Evolutionary conservation across 106 monocot genomes (phyloP).

Genomic region (Gastrodia elata): DNA sequence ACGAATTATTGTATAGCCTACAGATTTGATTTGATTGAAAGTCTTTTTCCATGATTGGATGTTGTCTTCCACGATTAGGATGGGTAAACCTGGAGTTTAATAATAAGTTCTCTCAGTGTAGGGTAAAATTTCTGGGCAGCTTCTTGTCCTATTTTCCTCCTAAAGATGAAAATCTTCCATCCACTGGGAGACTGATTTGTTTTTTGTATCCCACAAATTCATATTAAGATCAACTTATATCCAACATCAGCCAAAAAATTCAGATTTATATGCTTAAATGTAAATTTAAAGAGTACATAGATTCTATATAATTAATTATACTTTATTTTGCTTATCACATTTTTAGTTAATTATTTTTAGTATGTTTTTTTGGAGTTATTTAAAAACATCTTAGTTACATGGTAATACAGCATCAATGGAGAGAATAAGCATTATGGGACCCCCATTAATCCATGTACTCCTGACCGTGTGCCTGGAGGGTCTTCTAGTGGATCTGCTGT

Average conservation of each 20-base stretch:
- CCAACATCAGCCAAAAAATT: neutral
- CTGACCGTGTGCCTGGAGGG: slow-evolving; percentile 80
- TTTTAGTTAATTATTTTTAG: neutral
- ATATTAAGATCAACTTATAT: neutral
- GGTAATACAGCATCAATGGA: slow-evolving; percentile 65
- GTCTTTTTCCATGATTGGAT: too few species aligned
- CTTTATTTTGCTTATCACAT: neutral
- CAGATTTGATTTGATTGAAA: too few species aligned
- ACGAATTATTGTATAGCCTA: too few species aligned
- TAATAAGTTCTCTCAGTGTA: too few species aligned
- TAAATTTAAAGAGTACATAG: neutral
- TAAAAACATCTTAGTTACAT: neutral
- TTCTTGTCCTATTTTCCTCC: too few species aligned
- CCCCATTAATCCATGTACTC: slow-evolving; percentile 60
- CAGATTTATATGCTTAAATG: neutral
- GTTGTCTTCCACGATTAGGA: too few species aligned
- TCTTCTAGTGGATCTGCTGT: slow-evolving; percentile 95
- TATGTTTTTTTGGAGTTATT: neutral
- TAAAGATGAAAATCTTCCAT: too few species aligned
- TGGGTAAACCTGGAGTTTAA: too few species aligned
- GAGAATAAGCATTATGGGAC: slow-evolving; percentile 88
- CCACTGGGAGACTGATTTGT: too few species aligned
- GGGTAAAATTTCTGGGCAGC: too few species aligned
- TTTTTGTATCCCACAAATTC: too few species aligned
- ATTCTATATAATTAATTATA: neutral